Conservation (phyloP, 257 asterid genomes). For the Solanum ossicruentum region DNA sequence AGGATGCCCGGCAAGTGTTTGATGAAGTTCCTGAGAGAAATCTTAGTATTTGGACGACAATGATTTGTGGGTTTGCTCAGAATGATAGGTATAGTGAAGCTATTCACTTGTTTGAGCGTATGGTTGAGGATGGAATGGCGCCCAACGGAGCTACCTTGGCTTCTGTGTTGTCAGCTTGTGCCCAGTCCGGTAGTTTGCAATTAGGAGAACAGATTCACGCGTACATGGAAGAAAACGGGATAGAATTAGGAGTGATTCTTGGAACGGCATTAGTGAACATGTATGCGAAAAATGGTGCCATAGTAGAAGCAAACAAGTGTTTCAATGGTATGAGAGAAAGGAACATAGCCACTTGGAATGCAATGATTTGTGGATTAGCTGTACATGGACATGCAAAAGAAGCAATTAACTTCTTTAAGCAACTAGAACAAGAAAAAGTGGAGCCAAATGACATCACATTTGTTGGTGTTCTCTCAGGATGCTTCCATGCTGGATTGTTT, state of each 20-base stretch:
- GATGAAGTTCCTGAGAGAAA: conserved; percentile 38
- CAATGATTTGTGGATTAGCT: conserved; percentile 76
- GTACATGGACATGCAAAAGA: conserved; percentile 61
- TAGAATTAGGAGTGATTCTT: conserved; percentile 50
- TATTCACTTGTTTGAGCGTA: conserved; percentile 37
- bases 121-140: conserved; percentile 42
- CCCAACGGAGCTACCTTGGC: conserved; percentile 48
- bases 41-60: conserved; percentile 68
- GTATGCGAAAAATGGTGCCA: conserved; percentile 75
- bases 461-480: conserved; percentile 70
- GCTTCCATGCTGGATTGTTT: conserved; percentile 69
- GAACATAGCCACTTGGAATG: conserved; percentile 76
- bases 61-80: conserved; percentile 80
- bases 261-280: conserved; percentile 85
- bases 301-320: conserved; percentile 39
- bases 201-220: conserved; percentile 56
- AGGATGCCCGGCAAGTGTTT: conserved; percentile 46
- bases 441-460: conserved; percentile 56
- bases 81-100: conserved; percentile 31
- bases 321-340: conserved; percentile 38
- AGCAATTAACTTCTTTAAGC: conserved; percentile 41
- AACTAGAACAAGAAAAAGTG: conserved; percentile 28
- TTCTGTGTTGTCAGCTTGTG: conserved; percentile 78
- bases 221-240: conserved; percentile 36
- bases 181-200: conserved; percentile 58